Evolutionary conservation across 1,284 basidiomycete species (phyloP), one percentile per base, ranked within the genome.

Genomic region (Meripilus lineatus): DNA sequence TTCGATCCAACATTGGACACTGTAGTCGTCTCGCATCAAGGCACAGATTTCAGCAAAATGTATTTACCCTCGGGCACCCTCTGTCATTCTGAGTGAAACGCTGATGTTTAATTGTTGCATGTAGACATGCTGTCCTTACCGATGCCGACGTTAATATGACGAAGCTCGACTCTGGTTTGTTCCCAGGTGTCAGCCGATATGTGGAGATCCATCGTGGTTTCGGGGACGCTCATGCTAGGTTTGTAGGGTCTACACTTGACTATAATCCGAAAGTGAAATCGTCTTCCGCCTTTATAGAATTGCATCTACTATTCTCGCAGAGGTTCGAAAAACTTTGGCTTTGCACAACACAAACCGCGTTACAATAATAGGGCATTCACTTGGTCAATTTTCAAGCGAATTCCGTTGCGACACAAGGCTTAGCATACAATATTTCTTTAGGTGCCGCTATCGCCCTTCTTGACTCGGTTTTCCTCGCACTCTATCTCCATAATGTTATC

Each of bases 131-230:
- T n/a, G 20, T 33, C 15, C 42, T 85, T 23, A 81, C 75, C 0
- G 81, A 88, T 53, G 64, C 58, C 0, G 66, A 79, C 42, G 59
- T 81, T 50, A 51, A 67, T 48, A 52, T 74, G 35, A 55, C 49
- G 2, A 53, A 45, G 1, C 60, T 74, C 26, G 66, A 76, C 50
- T 40, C 71, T 0, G 59, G 62, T 0, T 63, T 83, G 10, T 87
- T 87, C 66, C 81, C 81, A 5, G 77, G 77, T 0, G 40, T 83
- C 28, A 58, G 67, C 30, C 61, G 67, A 0, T 54, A 58, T 6
- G 67, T 84, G 20, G 38, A 70, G 49, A 77, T 75, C 0, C 82
- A 87, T 57, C 55, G 56, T 10, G 81, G 83, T 14, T 87, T 85
- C 59, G 64, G 55, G 1, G 57, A 68, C 11, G 68, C 68, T 11